Conservation (phyloP, 129 eudicot species). For the Arctium minus region DNA sequence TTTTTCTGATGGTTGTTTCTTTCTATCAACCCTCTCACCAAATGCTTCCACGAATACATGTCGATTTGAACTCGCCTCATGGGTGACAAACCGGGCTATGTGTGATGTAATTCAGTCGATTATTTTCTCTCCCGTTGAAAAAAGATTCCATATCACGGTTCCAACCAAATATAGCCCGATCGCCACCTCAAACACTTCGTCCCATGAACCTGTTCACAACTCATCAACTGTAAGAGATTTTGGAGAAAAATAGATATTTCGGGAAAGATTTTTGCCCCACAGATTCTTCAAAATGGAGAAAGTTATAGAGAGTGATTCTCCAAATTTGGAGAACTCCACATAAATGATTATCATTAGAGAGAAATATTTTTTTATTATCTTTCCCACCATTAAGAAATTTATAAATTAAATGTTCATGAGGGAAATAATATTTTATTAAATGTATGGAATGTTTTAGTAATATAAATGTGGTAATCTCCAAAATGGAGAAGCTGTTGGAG, state of each 20-base stretch:
- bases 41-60: slow-evolving; percentile 12
- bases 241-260: not conserved
- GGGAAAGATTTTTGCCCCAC: too few species aligned
- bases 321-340: not conserved
- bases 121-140: slow-evolving; percentile 89
- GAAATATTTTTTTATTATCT: too few species aligned
- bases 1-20: slow-evolving; percentile 17
- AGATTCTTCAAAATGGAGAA: too few species aligned
- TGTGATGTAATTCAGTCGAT: slow-evolving; percentile 35
- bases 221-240: slow-evolving; percentile 5
- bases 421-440: too few species aligned
- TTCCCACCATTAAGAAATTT: too few species aligned
- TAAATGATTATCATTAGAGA: not conserved
- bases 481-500: too few species aligned
- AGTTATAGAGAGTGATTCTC: not conserved
- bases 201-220: slow-evolving; percentile 83
- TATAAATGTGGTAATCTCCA: too few species aligned
- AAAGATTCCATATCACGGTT: slow-evolving; percentile 89
- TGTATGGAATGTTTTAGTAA: too few species aligned
- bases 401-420: too few species aligned
- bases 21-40: slow-evolving; percentile 10
- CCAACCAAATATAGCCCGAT: slow-evolving; percentile 88
- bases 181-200: slow-evolving; percentile 82
- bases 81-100: slow-evolving; percentile 2
- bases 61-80: slow-evolving; percentile 11